Evolutionary conservation across 495 filamentous ascomycete species (phyloP).

Genomic region (Glonium stellatum): DNA sequence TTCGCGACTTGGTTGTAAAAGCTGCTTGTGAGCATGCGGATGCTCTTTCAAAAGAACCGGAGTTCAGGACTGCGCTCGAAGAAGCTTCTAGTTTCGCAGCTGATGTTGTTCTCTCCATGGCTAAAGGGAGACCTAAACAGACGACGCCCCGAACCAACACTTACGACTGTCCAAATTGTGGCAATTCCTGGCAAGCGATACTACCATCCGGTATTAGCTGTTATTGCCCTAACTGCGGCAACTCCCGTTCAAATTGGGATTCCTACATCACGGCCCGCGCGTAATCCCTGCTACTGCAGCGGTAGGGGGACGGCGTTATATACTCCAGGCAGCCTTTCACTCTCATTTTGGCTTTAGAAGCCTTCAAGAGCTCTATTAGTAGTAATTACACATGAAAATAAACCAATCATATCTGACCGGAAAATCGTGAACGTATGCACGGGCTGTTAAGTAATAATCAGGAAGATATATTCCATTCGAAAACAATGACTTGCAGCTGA

Average conservation of each 20-base stretch:
- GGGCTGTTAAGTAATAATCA: too few species aligned
- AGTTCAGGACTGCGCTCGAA: neutral
- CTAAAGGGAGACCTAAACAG: neutral
- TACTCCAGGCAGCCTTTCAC: too few species aligned
- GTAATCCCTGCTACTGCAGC: too few species aligned
- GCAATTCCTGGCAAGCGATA: neutral
- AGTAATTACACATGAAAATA: too few species aligned
- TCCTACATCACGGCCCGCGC: too few species aligned
- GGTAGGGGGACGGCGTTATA: too few species aligned
- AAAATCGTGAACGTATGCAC: too few species aligned
- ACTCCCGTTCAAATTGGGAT: slow-evolving; percentile 2
- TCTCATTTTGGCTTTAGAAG: too few species aligned
- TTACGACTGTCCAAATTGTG: slow-evolving; percentile 3
- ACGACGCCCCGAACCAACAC: neutral
- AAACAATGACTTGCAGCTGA: too few species aligned
- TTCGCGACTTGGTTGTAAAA: neutral
- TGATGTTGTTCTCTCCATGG: neutral
- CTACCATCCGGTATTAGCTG: neutral
- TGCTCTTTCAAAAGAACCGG: neutral
- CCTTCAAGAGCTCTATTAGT: too few species aligned
- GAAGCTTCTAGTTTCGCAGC: slow-evolving; percentile 1
- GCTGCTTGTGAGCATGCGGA: slow-evolving; percentile 1
- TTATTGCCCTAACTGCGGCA: neutral
- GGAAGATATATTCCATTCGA: too few species aligned
- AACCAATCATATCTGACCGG: too few species aligned